These are phyloP conservation scores for Phlyctochytrium arcticum DNA, from an alignment of 192 early-diverging fungal genomes.

Conservation along the genomic window DNA sequence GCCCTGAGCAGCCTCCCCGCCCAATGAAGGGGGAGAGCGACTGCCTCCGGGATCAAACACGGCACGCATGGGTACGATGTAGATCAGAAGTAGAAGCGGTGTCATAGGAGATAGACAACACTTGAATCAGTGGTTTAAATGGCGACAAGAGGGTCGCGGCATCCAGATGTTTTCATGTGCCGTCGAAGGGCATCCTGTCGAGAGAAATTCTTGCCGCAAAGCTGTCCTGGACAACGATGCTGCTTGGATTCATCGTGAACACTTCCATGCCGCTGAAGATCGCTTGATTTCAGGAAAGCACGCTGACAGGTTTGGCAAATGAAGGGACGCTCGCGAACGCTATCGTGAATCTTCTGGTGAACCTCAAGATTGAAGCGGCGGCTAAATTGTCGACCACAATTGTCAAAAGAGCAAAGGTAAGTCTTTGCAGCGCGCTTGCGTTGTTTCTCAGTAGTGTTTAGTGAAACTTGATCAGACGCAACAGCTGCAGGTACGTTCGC, in stretches of 20 bases:
- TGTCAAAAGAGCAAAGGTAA: slow-evolving; percentile 7
- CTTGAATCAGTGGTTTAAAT: too few species aligned
- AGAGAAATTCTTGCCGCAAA: slow-evolving; percentile 55
- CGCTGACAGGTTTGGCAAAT: slow-evolving; percentile 1
- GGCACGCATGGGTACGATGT: too few species aligned
- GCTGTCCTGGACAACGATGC: slow-evolving; percentile 41
- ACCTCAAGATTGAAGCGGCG: slow-evolving; percentile 13
- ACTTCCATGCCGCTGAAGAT: slow-evolving; percentile 60
- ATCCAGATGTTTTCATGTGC: slow-evolving; percentile 37
- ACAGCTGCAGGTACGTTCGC: not conserved
- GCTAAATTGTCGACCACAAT: slow-evolving; percentile 10
- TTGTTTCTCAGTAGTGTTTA: not conserved
- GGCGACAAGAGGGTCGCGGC: not conserved
- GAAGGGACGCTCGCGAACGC: slow-evolving; percentile 4
- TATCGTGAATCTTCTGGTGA: slow-evolving; percentile 23
- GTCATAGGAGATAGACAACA: too few species aligned
- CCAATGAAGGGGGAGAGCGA: too few species aligned
- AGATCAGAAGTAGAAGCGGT: too few species aligned
- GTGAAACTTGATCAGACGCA: not conserved
- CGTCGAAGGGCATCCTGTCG: slow-evolving; percentile 63
- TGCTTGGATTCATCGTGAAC: slow-evolving; percentile 56
- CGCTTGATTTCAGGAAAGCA: slow-evolving; percentile 48
- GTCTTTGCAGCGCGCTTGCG: not conserved
- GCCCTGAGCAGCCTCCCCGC: too few species aligned
- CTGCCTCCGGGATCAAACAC: too few species aligned